Evolutionary conservation across 768 basidiomycete species (phyloP).

Genomic region (Psilocybe tampanensis): DNA sequence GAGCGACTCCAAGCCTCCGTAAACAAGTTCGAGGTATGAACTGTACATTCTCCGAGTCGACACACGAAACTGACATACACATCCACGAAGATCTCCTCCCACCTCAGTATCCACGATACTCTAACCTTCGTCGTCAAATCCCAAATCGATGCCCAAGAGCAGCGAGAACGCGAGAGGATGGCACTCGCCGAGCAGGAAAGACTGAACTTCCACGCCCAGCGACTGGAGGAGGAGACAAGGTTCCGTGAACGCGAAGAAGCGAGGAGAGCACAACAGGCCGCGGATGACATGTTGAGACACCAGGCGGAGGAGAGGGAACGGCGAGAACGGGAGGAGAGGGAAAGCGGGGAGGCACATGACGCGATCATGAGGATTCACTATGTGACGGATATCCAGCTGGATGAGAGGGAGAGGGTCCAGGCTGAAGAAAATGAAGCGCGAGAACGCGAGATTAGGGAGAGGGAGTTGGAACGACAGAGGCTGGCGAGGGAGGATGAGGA

Average conservation of each 20-base stretch:
- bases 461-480: neutral
- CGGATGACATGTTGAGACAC: neutral
- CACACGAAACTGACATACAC: neutral
- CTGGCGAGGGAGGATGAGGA: neutral
- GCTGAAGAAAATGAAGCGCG: neutral
- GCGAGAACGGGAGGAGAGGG: neutral
- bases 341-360: neutral
- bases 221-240: neutral
- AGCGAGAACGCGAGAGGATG: neutral
- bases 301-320: neutral
- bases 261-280: neutral
- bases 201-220: neutral
- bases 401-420: neutral
- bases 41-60: neutral
- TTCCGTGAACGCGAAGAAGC: neutral
- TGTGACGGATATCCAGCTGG: neutral
- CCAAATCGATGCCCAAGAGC: slow-evolving; percentile 5
- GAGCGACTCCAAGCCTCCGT: slow-evolving; percentile 11
- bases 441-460: neutral
- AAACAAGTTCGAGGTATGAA: slow-evolving; percentile 13
- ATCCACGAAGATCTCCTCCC: slow-evolving; percentile 10
- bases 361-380: neutral
- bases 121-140: slow-evolving; percentile 9
- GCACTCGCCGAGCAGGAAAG: neutral
- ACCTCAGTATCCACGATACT: slow-evolving; percentile 13